A percentile compares a stretch with the other conserved stretches of the same genome.
These are phyloP conservation scores for Backusella tarrabulga DNA, from an alignment of 192 early-diverging fungal species.

Conservation along the genomic window DNA sequence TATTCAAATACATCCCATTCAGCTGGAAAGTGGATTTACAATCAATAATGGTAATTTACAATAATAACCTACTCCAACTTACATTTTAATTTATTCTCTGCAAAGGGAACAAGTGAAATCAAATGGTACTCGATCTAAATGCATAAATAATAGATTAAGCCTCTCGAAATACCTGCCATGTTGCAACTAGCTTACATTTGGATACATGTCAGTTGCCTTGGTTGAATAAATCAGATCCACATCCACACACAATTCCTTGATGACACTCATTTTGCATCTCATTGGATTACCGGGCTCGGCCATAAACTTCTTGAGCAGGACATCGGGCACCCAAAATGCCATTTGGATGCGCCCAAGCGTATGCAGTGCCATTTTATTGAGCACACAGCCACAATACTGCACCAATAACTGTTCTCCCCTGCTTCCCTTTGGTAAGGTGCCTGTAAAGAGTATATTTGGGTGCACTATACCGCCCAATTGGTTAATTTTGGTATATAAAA, in stretches of 20 bases:
- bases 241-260: constrained; percentile 30
- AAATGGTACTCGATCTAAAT: constrained; percentile 28
- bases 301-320: constrained; percentile 13
- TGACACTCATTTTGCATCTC: constrained; percentile 37
- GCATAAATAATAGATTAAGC: too few relatives aligned
- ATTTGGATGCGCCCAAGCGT: constrained; percentile 38
- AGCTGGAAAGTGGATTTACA: constrained; percentile 17
- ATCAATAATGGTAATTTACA: not conserved
- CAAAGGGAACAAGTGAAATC: constrained; percentile 29
- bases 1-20: constrained; percentile 44
- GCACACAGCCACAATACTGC: constrained; percentile 31
- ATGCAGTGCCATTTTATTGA: constrained; percentile 36
- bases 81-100: constrained; percentile 22
- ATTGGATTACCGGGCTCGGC: constrained; percentile 16
- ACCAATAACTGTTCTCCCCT: constrained; percentile 37
- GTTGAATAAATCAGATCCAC: constrained; percentile 8
- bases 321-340: constrained; percentile 37
- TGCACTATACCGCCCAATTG: not conserved
- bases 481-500: too few relatives aligned
- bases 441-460: constrained; percentile 33
- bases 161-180: too few relatives aligned
- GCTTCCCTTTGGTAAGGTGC: constrained; percentile 29
- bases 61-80: not conserved
- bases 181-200: constrained; percentile 7
- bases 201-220: constrained; percentile 16